Conservation (phyloP, 306 rosid species). For the Argentina anserina region DNA sequence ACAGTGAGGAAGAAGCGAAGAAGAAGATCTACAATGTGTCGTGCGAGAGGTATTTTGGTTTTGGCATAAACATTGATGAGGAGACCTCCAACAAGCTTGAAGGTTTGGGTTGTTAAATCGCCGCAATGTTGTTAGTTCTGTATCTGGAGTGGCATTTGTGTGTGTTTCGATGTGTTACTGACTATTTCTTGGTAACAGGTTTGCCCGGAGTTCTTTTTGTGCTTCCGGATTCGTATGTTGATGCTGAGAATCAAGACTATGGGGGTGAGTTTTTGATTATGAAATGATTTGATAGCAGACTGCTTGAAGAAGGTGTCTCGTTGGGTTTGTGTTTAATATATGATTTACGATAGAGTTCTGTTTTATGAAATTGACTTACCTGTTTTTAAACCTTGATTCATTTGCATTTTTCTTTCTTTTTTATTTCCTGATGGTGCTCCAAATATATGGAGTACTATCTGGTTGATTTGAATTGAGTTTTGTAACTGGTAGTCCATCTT, state of each 20-base stretch:
- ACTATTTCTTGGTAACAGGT: constrained; percentile 35
- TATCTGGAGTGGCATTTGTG: not conserved
- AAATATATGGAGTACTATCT: not conserved
- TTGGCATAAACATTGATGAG: constrained; percentile 89
- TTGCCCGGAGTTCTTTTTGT: constrained; percentile 81
- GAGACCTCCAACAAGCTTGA: constrained; percentile 91
- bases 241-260: constrained; percentile 82
- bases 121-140: not conserved
- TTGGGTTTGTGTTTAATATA: not conserved
- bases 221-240: constrained; percentile 90
- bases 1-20: constrained; percentile 85
- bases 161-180: not conserved
- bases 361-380: not conserved
- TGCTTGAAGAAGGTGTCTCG: not conserved
- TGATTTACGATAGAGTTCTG: not conserved
- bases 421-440: not conserved
- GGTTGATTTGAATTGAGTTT: not conserved
- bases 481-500: constrained; percentile 21
- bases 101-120: constrained; percentile 33
- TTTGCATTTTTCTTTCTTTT: not conserved
- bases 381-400: not conserved
- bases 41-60: constrained; percentile 85
- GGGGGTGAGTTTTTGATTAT: constrained; percentile 57
- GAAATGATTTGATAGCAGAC: not conserved
- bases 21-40: constrained; percentile 89